These are phyloP conservation scores for Xylaria nigripes DNA, from an alignment of 495 filamentous ascomycete species.

Conservation along the genomic window DNA sequence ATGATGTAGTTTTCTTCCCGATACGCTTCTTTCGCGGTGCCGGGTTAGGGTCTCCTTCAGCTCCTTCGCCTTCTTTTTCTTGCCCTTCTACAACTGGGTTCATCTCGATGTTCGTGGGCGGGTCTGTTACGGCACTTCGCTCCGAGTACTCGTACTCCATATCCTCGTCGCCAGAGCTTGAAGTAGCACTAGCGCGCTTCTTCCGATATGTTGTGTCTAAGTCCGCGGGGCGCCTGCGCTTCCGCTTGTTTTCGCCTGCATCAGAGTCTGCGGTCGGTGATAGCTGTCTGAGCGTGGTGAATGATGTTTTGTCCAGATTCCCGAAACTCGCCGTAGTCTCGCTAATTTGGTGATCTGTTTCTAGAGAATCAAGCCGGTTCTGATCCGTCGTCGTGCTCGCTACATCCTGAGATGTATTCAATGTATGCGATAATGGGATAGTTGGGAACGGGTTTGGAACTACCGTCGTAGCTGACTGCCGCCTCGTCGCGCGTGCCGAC, in stretches of 20 bases:
- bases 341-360: too few relatives aligned
- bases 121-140: slow-evolving; percentile 15
- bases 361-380: too few relatives aligned
- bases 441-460: neutral
- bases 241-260: neutral
- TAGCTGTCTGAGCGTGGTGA: neutral
- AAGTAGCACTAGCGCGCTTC: neutral
- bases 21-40: neutral
- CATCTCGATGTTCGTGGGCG: slow-evolving; percentile 3
- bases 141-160: slow-evolving; percentile 20
- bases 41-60: neutral
- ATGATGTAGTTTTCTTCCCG: neutral
- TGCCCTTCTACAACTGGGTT: neutral
- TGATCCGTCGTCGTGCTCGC: too few relatives aligned
- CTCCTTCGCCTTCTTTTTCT: neutral
- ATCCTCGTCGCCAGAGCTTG: neutral
- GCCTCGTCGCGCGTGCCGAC: too few relatives aligned
- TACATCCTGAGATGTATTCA: too few relatives aligned
- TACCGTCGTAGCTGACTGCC: neutral
- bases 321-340: too few relatives aligned
- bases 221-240: slow-evolving; percentile 8
- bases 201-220: neutral
- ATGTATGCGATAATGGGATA: too few relatives aligned
- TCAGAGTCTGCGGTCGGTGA: neutral
- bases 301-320: too few relatives aligned